Conservation (phyloP, 306 rosid species). For the Dalbergia cochinchinensis region DNA sequence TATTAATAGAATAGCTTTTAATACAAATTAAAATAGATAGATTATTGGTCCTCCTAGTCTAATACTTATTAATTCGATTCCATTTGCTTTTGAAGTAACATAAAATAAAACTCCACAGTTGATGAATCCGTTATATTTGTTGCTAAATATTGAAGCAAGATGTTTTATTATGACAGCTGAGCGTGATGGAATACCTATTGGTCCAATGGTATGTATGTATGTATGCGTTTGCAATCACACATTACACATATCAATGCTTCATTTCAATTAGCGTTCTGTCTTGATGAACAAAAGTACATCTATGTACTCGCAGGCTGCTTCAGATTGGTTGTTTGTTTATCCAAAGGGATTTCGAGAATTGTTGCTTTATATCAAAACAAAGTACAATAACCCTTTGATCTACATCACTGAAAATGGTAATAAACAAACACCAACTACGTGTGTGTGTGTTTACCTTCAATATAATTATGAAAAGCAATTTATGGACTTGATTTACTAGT, state of each 20-base stretch:
- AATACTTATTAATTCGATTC: too few species aligned
- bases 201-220: slow-evolving; percentile 35
- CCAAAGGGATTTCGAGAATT: slow-evolving; percentile 61
- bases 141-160: not conserved
- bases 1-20: too few species aligned
- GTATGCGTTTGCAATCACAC: not conserved
- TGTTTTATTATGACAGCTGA: slow-evolving; percentile 39
- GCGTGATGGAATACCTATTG: slow-evolving; percentile 45
- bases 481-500: too few species aligned
- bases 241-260: slow-evolving; percentile 11
- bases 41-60: too few species aligned
- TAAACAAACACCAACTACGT: not conserved
- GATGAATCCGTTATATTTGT: not conserved
- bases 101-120: too few species aligned
- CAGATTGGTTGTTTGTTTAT: slow-evolving; percentile 55
- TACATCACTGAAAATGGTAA: slow-evolving; percentile 51
- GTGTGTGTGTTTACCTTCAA: too few species aligned
- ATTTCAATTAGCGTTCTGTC: not conserved
- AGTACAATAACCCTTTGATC: slow-evolving; percentile 45
- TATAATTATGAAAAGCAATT: too few species aligned
- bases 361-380: slow-evolving; percentile 46
- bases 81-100: too few species aligned
- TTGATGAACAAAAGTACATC: not conserved
- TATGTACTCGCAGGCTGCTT: slow-evolving; percentile 49
- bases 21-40: too few species aligned